Base-by-base conservation (phyloP, 176 grass and related monocot species). In the Eleusine coracana region DNA sequence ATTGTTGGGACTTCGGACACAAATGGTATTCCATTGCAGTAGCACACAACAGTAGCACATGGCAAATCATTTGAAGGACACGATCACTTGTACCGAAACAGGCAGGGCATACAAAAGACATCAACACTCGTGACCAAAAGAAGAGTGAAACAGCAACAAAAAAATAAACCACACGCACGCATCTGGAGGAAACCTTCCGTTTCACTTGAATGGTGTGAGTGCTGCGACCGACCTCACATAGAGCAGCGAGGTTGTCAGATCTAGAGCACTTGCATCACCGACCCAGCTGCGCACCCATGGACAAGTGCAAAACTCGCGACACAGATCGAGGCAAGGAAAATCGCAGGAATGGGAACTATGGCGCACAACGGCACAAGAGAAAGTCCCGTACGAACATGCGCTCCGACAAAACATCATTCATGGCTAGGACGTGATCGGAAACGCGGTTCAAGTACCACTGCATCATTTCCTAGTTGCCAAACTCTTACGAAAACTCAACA, bases 1-100 rank as follows among this genome's bases (percentile, higher is more conserved):
- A 92, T 92, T 37, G 90, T 96, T 42, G 88, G 88, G 37, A 51
- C 42, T 52, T 96, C 93, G 28, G 90, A 87, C 66, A 92, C 80
- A 77, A 67, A 85, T 0, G 88, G 93, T 70, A 96, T 88, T 4
- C 76, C 70, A 67, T 79, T 80, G 14, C n/a, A 68, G 55, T 15
- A 60, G 12, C 62, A 61, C 3, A 45, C n/a, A n/a, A n/a, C n/a
- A n/a, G 55, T 15, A 60, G 12, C 62, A 61, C 3, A 45, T 10
- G 11, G 23, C 23, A 0, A 74, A 50, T 52, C 16, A 56, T 17
- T 2, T 10, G 41, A n/a, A 70, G 4, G 8, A 14, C 18, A 42
- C 6, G 9, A 3, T 5, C 27, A 1, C 17, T 15, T 27, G 10
- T 36, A 11, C 10, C 21, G 13, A 23, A 44, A 45, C 4, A 42